A percentile compares a stretch with the other conserved stretches of the same genome.
These are phyloP conservation scores for Oryza punctata DNA, from an alignment of 176 grass and related monocot genomes.

Conservation along the genomic window DNA sequence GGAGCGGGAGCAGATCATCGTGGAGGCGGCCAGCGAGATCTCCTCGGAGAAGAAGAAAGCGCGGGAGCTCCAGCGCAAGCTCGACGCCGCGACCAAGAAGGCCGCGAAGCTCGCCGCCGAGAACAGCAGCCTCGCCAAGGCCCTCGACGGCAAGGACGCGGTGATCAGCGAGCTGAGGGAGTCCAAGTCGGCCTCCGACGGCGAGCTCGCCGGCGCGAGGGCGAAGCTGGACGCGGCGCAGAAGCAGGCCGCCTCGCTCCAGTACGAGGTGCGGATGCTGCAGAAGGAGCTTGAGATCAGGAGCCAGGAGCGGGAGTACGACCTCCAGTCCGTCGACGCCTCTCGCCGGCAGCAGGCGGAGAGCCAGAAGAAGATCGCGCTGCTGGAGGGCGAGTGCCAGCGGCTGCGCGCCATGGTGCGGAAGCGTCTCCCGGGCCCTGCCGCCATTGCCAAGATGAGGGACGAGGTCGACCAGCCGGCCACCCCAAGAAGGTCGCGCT, in stretches of 20 bases:
- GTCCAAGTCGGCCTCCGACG: conserved; percentile 44
- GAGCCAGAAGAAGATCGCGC: conserved; percentile 53
- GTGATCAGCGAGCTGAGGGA: conserved; percentile 47
- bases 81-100: conserved; percentile 58
- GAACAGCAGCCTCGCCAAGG: conserved; percentile 51
- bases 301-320: conserved; percentile 66
- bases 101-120: conserved; percentile 51
- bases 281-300: conserved; percentile 87
- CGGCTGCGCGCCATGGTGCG: conserved; percentile 74
- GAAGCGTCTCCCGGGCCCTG: conserved; percentile 74
- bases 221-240: conserved; percentile 57
- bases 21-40: conserved; percentile 59
- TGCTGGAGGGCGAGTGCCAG: conserved; percentile 80
- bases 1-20: conserved; percentile 66
- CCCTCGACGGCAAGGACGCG: conserved; percentile 57
- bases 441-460: conserved; percentile 79
- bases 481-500: conserved; percentile 44
- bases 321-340: conserved; percentile 66
- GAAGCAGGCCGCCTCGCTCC: conserved; percentile 62
- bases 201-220: conserved; percentile 46
- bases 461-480: conserved; percentile 59
- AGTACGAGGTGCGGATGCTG: conserved; percentile 79
- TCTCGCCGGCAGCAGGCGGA: conserved; percentile 66
- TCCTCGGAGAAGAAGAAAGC: conserved; percentile 51
- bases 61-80: conserved; percentile 49